Percentiles rank a stretch among this genome's conserved stretches.
These are phyloP conservation scores for Saccharomycopsis fodiens DNA, from an alignment of 805 yeast genomes.

Conservation along the genomic window DNA sequence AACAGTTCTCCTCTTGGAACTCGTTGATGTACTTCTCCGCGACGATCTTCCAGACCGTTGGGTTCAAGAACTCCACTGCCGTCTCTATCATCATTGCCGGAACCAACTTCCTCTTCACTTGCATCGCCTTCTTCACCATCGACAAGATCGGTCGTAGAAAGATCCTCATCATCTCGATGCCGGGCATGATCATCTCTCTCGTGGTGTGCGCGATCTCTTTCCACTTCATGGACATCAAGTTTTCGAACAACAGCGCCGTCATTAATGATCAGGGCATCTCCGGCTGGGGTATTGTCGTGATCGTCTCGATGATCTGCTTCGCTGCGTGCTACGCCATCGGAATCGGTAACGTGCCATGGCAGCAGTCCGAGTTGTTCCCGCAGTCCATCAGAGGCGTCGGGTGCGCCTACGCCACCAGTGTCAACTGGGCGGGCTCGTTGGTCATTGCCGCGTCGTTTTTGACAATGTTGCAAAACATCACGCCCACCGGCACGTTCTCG, in stretches of 20 bases:
- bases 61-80: constrained; percentile 85
- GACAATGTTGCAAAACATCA: constrained; percentile 87
- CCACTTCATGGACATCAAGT: constrained; percentile 68
- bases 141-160: constrained; percentile 85
- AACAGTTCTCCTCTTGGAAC: constrained; percentile 95
- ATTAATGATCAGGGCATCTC: constrained; percentile 40
- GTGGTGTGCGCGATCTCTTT: constrained; percentile 83
- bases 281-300: constrained; percentile 85
- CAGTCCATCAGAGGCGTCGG: constrained; percentile 92
- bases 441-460: constrained; percentile 86
- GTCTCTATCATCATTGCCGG: constrained; percentile 92
- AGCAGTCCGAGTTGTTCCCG: constrained; percentile 90
- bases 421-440: constrained; percentile 93
- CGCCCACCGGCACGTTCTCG: constrained; percentile 93
- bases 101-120: constrained; percentile 84
- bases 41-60: constrained; percentile 86
- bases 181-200: constrained; percentile 74
- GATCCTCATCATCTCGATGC: constrained; percentile 71
- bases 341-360: constrained; percentile 98
- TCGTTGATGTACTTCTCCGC: constrained; percentile 93
- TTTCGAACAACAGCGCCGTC: constrained; percentile 40
- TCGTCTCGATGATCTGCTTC: constrained; percentile 75
- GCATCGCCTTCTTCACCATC: constrained; percentile 77
- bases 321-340: constrained; percentile 93
- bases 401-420: constrained; percentile 81